Evolutionary conservation across 2,329 filamentous ascomycete genomes (phyloP).

Genomic region (Monosporascus sp.): DNA sequence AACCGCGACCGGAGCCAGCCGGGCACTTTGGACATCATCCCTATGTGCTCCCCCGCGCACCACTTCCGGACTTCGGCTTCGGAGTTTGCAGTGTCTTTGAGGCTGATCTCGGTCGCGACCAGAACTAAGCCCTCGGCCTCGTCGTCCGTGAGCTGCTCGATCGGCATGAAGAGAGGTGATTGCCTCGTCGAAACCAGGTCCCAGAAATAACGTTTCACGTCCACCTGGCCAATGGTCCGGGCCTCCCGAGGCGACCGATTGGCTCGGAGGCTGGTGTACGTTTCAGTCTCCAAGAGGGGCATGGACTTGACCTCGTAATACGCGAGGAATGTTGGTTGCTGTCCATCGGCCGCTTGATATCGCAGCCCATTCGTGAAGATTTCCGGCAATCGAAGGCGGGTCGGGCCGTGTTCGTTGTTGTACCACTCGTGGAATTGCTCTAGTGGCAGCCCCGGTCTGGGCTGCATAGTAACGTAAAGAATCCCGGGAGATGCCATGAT

Average conservation of each 20-base stretch:
- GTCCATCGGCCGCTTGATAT: constrained; percentile 62
- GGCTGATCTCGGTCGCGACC: constrained; percentile 54
- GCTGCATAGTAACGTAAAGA: constrained; percentile 84
- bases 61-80: constrained; percentile 57
- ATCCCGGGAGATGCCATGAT: constrained; percentile 55
- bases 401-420: constrained; percentile 86
- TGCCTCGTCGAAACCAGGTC: constrained; percentile 57
- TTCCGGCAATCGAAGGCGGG: constrained; percentile 69
- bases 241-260: constrained; percentile 50
- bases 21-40: constrained; percentile 65
- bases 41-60: constrained; percentile 70
- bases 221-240: constrained; percentile 49
- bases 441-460: constrained; percentile 57
- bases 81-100: constrained; percentile 45
- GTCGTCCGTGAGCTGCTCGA: constrained; percentile 55
- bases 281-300: constrained; percentile 61
- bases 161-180: constrained; percentile 49
- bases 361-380: constrained; percentile 73
- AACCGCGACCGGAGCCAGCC: constrained; percentile 73
- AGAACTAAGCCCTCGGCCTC: constrained; percentile 57
- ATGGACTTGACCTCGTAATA: constrained; percentile 78
- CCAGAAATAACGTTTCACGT: constrained; percentile 66
- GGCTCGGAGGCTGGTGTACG: constrained; percentile 62
- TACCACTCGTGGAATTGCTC: constrained; percentile 87
- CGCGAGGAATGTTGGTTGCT: constrained; percentile 67